Percentiles rank a stretch among this genome's conserved stretches.
Evolutionary conservation across 192 early-diverging fungal species (phyloP).

Genomic region (Kappamyces sp.): DNA sequence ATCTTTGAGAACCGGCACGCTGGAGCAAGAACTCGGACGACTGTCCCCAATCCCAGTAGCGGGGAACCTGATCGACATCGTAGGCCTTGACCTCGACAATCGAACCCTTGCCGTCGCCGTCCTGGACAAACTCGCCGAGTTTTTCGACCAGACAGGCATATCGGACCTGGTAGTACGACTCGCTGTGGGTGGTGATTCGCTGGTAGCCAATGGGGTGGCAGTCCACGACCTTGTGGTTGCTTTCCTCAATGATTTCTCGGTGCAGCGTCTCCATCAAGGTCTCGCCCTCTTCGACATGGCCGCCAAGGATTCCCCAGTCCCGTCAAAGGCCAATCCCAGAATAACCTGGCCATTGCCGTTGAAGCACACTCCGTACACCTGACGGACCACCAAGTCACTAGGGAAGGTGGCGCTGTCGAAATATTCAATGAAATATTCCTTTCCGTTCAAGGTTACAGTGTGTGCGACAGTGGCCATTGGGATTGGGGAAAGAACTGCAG

Average conservation of each 20-base stretch:
- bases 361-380: not conserved
- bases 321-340: not conserved
- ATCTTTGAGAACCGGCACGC: not conserved
- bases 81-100: not conserved
- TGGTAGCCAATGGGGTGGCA: not conserved
- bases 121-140: not conserved
- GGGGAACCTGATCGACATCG: not conserved
- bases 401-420: not conserved
- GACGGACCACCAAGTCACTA: not conserved
- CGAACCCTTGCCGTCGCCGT: not conserved
- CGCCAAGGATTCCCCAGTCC: not conserved
- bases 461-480: not conserved
- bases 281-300: not conserved
- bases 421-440: not conserved
- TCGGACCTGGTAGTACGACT: not conserved
- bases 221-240: not conserved
- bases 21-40: not conserved
- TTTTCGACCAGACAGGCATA: not conserved
- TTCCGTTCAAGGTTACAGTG: not conserved
- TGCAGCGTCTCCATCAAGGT: not conserved
- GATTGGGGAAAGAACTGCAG: too few relatives aligned
- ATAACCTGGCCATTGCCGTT: not conserved
- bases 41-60: not conserved
- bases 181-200: not conserved
- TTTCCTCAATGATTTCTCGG: constrained; percentile 1